Evolutionary conservation across 2,329 filamentous ascomycete species (phyloP).

Genomic region (Cladosporium sphaerospermum): DNA sequence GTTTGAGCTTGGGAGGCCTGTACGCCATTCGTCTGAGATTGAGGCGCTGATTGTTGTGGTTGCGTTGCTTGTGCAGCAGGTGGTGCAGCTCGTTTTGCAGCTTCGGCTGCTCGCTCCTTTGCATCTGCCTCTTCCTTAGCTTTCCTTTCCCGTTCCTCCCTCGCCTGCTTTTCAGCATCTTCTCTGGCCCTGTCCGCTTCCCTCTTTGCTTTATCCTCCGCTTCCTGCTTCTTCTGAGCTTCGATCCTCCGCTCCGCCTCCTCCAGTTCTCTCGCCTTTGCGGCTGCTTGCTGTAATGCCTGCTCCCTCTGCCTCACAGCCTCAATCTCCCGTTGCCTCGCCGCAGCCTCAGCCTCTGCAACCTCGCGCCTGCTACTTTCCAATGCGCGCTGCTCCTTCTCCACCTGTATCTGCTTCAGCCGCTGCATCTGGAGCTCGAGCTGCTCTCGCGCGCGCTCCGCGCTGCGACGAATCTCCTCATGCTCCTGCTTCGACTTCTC

Average conservation of each 20-base stretch:
- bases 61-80: neutral
- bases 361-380: slow-evolving; percentile 39
- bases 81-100: slow-evolving; percentile 16
- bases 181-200: slow-evolving; percentile 23
- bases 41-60: neutral
- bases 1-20: neutral
- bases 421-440: slow-evolving; percentile 39
- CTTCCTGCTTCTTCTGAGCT: slow-evolving; percentile 21
- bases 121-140: slow-evolving; percentile 14
- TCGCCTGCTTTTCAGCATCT: slow-evolving; percentile 21
- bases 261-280: slow-evolving; percentile 27
- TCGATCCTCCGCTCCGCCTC: slow-evolving; percentile 22
- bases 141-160: slow-evolving; percentile 21
- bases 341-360: slow-evolving; percentile 36
- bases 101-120: slow-evolving; percentile 22
- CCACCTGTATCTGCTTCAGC: slow-evolving; percentile 28
- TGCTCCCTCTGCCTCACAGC: slow-evolving; percentile 21
- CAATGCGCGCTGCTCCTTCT: slow-evolving; percentile 32
- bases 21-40: slow-evolving; percentile 11
- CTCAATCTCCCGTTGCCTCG: slow-evolving; percentile 17
- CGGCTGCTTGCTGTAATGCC: slow-evolving; percentile 19
- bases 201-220: slow-evolving; percentile 21
- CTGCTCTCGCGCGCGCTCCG: slow-evolving; percentile 48
- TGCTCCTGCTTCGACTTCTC: slow-evolving; percentile 61
- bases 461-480: slow-evolving; percentile 54